Conservation (phyloP, 2,329 filamentous ascomycete genomes). For the Sporothrix schenckii region DNA sequence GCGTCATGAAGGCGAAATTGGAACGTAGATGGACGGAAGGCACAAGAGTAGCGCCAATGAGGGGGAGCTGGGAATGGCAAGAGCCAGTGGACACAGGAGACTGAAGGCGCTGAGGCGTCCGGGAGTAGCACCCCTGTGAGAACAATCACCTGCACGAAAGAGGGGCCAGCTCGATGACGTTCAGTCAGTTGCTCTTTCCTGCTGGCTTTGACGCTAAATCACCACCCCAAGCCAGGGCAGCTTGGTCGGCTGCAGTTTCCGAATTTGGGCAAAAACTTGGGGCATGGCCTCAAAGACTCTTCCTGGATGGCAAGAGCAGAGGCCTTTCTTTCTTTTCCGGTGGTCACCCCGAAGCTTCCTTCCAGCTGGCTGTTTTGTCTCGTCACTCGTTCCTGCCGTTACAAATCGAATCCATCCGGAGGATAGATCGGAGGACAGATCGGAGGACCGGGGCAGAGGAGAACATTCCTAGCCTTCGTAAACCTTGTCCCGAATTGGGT, state of each 20-base stretch:
- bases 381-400: background rate
- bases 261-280: background rate
- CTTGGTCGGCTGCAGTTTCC: constrained; percentile 21
- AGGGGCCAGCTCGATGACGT: constrained; percentile 29
- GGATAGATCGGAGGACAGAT: background rate
- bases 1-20: constrained; percentile 1
- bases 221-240: background rate
- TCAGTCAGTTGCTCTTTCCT: constrained; percentile 6
- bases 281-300: background rate
- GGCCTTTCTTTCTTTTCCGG: background rate
- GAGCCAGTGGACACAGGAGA: background rate
- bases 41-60: background rate
- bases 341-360: background rate
- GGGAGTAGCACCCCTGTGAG: constrained; percentile 2
- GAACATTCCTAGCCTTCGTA: background rate
- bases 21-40: background rate
- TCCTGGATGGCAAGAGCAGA: background rate
- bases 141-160: constrained; percentile 5
- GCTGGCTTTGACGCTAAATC: constrained; percentile 9
- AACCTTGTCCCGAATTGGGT: background rate
- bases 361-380: background rate
- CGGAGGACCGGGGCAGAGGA: background rate
- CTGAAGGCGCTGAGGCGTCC: constrained; percentile 12
- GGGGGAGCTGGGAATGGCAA: background rate
- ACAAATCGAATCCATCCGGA: background rate